phyloP scores from a whole-genome alignment of 352 stramenopile species.

The Thraustochytrium sp. region DNA sequence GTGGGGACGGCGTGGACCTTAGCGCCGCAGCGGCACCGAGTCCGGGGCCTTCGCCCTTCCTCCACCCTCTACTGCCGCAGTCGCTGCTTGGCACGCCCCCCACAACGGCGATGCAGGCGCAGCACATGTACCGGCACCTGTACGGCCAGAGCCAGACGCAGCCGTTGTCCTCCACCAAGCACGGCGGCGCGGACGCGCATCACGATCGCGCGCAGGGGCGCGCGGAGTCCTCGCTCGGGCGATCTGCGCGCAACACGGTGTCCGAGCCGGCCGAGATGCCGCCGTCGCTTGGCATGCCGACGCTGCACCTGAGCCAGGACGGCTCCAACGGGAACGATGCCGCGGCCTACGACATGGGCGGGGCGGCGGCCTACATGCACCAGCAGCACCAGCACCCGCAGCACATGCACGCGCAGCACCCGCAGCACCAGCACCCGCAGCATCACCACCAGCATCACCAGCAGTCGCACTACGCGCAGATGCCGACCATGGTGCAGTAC shows the following conservation, averaged over 20 bases:
- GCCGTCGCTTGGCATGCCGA: not conserved
- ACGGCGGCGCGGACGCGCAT: not conserved
- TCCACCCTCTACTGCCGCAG: constrained; percentile 1
- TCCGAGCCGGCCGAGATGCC: too few species aligned
- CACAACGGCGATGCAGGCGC: not conserved
- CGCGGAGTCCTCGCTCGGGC: too few species aligned
- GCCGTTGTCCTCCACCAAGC: not conserved
- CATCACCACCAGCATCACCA: not conserved
- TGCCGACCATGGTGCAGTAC: not conserved
- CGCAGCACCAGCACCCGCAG: not conserved
- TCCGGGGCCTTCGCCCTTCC: not conserved
- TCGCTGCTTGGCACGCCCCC: not conserved
- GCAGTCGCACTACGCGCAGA: not conserved
- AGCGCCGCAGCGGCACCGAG: not conserved
- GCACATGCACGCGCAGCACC: not conserved
- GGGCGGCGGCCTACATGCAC: too few species aligned
- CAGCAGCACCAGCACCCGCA: not conserved
- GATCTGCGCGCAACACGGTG: too few species aligned
- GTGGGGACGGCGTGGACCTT: not conserved
- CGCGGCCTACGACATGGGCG: too few species aligned
- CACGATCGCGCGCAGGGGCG: not conserved
- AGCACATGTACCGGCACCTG: not conserved
- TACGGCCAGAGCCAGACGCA: not conserved
- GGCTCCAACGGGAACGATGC: not conserved
- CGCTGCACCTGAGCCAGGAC: not conserved